Conservation (phyloP, 164 flowering plant species). For the Kingdonia uniflora region DNA sequence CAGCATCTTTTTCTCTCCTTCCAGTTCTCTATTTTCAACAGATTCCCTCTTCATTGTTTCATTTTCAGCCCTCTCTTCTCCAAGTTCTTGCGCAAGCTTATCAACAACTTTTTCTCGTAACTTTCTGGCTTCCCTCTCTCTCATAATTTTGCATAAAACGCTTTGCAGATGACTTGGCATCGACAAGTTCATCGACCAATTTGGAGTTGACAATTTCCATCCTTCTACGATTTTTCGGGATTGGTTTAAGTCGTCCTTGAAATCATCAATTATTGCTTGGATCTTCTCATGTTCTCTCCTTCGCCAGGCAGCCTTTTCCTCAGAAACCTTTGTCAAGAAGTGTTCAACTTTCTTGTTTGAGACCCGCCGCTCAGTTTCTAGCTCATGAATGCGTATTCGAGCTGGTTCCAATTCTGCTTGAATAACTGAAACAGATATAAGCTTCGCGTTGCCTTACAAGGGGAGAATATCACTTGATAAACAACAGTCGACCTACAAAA, state of each 20-base stretch:
- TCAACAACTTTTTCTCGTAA: slow-evolving; percentile 67
- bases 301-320: slow-evolving; percentile 58
- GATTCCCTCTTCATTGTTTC: slow-evolving; percentile 58
- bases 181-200: slow-evolving; percentile 71
- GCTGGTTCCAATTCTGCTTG: slow-evolving; percentile 71
- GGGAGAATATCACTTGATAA: too few species aligned
- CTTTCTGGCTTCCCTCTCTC: slow-evolving; percentile 55
- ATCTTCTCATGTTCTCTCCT: slow-evolving; percentile 80
- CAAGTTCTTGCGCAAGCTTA: slow-evolving; percentile 59
- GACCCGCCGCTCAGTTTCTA: slow-evolving; percentile 62
- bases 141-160: slow-evolving; percentile 75
- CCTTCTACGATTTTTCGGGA: slow-evolving; percentile 76
- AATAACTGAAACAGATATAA: slow-evolving; percentile 44
- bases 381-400: slow-evolving; percentile 53
- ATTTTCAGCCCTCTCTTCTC: slow-evolving; percentile 48
- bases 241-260: slow-evolving; percentile 48
- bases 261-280: slow-evolving; percentile 62
- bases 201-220: slow-evolving; percentile 71
- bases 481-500: too few species aligned
- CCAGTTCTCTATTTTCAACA: slow-evolving; percentile 49
- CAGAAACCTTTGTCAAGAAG: slow-evolving; percentile 62
- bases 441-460: slow-evolving; percentile 40
- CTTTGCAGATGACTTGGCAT: slow-evolving; percentile 62
- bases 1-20: slow-evolving; percentile 71
- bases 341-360: slow-evolving; percentile 82